phyloP scores from a whole-genome alignment of 1,139 yeast genomes.

The Geotrichum klebahnii region DNA sequence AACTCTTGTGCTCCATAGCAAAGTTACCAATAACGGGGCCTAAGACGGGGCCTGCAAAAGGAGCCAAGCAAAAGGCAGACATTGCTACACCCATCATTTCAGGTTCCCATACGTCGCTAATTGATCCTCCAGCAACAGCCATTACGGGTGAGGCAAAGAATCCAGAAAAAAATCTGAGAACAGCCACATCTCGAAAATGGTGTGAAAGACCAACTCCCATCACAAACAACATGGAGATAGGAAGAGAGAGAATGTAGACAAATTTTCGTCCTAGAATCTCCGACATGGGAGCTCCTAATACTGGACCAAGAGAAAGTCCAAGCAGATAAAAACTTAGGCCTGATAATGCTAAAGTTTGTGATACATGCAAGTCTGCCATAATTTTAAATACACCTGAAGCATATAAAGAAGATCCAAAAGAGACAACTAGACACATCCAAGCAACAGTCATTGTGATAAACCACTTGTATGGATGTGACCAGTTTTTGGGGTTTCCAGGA shows the following conservation, averaged over 20 bases:
- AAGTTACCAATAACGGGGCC: constrained; percentile 83
- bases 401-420: constrained; percentile 44
- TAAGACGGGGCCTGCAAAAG: constrained; percentile 75
- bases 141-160: constrained; percentile 77
- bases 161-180: constrained; percentile 74
- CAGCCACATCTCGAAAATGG: constrained; percentile 47
- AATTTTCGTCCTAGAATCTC: constrained; percentile 53
- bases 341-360: constrained; percentile 58
- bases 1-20: constrained; percentile 61
- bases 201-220: constrained; percentile 51
- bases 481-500: constrained; percentile 29
- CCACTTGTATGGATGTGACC: constrained; percentile 40
- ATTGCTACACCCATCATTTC: constrained; percentile 65
- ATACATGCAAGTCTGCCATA: constrained; percentile 47
- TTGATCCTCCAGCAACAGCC: constrained; percentile 81
- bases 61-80: constrained; percentile 69
- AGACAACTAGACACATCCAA: constrained; percentile 43
- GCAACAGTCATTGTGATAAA: constrained; percentile 43
- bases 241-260: constrained; percentile 61
- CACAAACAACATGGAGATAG: constrained; percentile 53
- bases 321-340: constrained; percentile 54
- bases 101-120: constrained; percentile 66
- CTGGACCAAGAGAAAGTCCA: constrained; percentile 53
- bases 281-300: constrained; percentile 50
- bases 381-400: constrained; percentile 46